phyloP scores from a whole-genome alignment of 352 stramenopile species.

The Phytophthora meadii region DNA sequence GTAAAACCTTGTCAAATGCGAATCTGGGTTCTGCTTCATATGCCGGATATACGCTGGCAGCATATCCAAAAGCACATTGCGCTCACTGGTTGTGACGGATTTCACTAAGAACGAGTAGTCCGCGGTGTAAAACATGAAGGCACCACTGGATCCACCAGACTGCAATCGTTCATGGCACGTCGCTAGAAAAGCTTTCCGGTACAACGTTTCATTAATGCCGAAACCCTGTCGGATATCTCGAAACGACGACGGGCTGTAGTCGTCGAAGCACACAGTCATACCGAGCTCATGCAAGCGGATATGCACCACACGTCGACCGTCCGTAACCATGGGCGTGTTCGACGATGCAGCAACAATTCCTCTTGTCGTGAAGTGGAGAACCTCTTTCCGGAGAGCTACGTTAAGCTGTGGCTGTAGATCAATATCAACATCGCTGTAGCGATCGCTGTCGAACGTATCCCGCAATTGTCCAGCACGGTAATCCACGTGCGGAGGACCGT shows the following conservation, averaged over 20 bases:
- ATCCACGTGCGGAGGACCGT: constrained; percentile 48
- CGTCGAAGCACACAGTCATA: constrained; percentile 83
- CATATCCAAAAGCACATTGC: constrained; percentile 83
- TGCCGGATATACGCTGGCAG: constrained; percentile 83
- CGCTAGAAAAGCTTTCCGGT: constrained; percentile 79
- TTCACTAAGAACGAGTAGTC: constrained; percentile 91
- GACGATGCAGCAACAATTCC: constrained; percentile 82
- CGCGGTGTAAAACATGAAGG: constrained; percentile 93
- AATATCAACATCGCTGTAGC: constrained; percentile 80
- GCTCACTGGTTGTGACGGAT: constrained; percentile 82
- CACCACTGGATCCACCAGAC: constrained; percentile 84
- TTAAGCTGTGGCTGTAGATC: constrained; percentile 89
- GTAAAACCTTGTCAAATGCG: constrained; percentile 90
- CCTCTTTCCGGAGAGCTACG: constrained; percentile 85
- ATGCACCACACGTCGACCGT: constrained; percentile 63
- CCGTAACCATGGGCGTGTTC: constrained; percentile 61
- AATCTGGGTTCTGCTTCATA: constrained; percentile 82
- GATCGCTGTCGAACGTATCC: constrained; percentile 53
- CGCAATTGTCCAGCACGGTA: constrained; percentile 34
- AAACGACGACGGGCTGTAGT: constrained; percentile 79
- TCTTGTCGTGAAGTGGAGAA: constrained; percentile 89
- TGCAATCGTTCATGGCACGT: constrained; percentile 88
- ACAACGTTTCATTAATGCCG: constrained; percentile 76
- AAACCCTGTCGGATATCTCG: constrained; percentile 82
- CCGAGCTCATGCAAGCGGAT: constrained; percentile 82